Conservation (phyloP, 177 flowering plant species). For the Vitis hybrid region DNA sequence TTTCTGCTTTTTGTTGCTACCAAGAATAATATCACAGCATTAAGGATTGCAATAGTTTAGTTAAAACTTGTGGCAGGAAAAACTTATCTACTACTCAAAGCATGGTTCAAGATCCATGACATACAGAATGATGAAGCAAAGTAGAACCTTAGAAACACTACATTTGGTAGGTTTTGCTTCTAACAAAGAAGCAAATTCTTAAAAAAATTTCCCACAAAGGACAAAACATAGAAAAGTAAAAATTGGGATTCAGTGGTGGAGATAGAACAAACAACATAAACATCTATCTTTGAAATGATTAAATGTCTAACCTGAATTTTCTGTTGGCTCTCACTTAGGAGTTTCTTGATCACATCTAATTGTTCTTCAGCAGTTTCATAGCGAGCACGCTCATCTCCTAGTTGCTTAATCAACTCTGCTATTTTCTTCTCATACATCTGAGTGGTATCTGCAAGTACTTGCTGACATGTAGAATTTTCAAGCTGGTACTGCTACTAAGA, state of each 20-base stretch:
- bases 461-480: slow-evolving; percentile 62
- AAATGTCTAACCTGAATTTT: slow-evolving; percentile 41
- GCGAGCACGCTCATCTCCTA: slow-evolving; percentile 51
- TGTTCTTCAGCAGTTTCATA: slow-evolving; percentile 46
- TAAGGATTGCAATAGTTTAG: slow-evolving; percentile 9
- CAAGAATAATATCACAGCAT: slow-evolving; percentile 24
- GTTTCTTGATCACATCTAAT: slow-evolving; percentile 34
- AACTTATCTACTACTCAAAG: not conserved
- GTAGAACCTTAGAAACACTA: too few species aligned
- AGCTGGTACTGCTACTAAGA: slow-evolving; percentile 50
- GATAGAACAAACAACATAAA: not conserved
- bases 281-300: not conserved
- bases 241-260: not conserved
- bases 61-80: not conserved
- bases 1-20: slow-evolving; percentile 57
- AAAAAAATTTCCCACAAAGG: not conserved
- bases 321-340: slow-evolving; percentile 39
- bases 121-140: not conserved
- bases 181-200: not conserved
- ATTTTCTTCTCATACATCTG: slow-evolving; percentile 85
- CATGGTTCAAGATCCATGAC: not conserved
- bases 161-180: too few species aligned
- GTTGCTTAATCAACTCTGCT: slow-evolving; percentile 50
- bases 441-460: slow-evolving; percentile 74
- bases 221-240: not conserved